Evolutionary conservation across 2,329 filamentous ascomycete species (phyloP).

Genomic region (Paramyrothecium sp.): DNA sequence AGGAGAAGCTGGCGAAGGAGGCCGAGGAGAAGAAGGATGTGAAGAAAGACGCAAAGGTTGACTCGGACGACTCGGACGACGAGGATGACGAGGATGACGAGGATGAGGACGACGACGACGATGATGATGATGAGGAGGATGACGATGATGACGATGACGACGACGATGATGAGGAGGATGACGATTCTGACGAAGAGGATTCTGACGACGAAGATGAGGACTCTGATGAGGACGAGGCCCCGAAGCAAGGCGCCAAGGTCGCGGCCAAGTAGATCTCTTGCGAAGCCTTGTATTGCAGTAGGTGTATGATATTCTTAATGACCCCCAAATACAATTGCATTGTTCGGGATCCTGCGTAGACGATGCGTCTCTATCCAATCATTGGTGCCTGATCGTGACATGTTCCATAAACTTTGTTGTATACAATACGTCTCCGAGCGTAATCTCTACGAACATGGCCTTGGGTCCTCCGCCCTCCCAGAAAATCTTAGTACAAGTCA

Average conservation of each 20-base stretch:
- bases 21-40: conserved; percentile 19
- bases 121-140: conserved; percentile 9
- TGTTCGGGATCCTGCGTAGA: not conserved
- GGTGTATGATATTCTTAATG: not conserved
- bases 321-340: not conserved
- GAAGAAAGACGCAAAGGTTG: conserved; percentile 20
- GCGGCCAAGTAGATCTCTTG: conserved; percentile 1
- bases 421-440: not conserved
- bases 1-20: conserved; percentile 30
- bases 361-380: too few relatives aligned
- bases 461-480: not conserved
- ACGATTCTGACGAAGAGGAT: conserved; percentile 8
- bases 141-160: conserved; percentile 8
- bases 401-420: too few relatives aligned
- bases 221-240: conserved; percentile 14
- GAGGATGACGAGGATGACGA: conserved; percentile 21
- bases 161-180: conserved; percentile 8
- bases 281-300: not conserved
- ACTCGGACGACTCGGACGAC: conserved; percentile 19
- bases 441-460: not conserved
- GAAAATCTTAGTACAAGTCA: conserved; percentile 45
- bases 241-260: conserved; percentile 9
- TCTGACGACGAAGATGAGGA: conserved; percentile 8
- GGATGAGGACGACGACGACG: conserved; percentile 16
- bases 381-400: too few relatives aligned